These are phyloP conservation scores for Dictyostelium capitatum DNA, from an alignment of 78 protist genomes.

Conservation along the genomic window DNA sequence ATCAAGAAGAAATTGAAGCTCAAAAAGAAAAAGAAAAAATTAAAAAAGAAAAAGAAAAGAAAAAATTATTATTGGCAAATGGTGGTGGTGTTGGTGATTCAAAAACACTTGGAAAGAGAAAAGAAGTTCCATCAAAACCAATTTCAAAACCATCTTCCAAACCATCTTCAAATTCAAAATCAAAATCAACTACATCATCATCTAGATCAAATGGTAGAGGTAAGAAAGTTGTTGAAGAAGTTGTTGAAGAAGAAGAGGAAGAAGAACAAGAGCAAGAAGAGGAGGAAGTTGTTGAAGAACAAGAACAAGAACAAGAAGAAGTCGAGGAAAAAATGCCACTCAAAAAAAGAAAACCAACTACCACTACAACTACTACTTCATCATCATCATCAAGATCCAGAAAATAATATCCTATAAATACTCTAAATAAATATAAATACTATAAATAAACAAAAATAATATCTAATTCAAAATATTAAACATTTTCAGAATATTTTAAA, in stretches of 20 bases:
- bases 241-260: constrained; percentile 25
- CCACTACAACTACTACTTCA: neutral
- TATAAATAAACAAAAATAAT: too few relatives aligned
- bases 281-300: constrained; percentile 29
- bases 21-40: constrained; percentile 39
- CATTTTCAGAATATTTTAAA: too few relatives aligned
- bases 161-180: constrained; percentile 17
- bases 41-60: constrained; percentile 37
- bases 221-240: constrained; percentile 19
- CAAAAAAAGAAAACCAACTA: neutral
- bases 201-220: constrained; percentile 9
- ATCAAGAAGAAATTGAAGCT: constrained; percentile 61
- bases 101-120: constrained; percentile 28
- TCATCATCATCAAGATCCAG: neutral
- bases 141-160: neutral
- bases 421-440: too few relatives aligned
- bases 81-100: neutral
- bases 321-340: constrained; percentile 3
- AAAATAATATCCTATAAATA: neutral
- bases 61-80: neutral
- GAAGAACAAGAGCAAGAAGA: constrained; percentile 16
- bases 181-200: neutral
- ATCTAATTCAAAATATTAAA: too few relatives aligned
- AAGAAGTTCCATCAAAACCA: constrained; percentile 1
- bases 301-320: constrained; percentile 18